Evolutionary conservation across 1,284 basidiomycete genomes (phyloP).

Genomic region (Sphaerobolus stellatus): DNA sequence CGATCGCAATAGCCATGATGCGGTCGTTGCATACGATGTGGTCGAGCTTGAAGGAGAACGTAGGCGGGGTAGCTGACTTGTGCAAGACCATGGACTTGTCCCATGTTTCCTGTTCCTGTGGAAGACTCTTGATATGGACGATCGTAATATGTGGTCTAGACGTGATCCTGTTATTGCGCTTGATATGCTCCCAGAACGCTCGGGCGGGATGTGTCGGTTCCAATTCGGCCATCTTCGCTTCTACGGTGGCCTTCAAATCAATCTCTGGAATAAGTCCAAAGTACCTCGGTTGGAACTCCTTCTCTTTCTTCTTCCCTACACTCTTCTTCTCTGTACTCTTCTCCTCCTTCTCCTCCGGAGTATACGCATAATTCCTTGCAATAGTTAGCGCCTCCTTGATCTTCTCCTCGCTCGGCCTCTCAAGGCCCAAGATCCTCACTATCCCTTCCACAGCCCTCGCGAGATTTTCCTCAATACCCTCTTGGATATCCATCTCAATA

Average conservation of each 20-base stretch:
- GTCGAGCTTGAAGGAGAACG: constrained; percentile 63
- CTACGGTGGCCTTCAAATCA: constrained; percentile 53
- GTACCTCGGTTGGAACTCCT: constrained; percentile 56
- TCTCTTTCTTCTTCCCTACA: constrained; percentile 34
- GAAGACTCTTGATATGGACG: constrained; percentile 67
- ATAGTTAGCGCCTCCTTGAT: constrained; percentile 60
- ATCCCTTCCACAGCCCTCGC: constrained; percentile 60
- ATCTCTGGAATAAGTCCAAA: constrained; percentile 78
- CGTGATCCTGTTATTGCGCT: constrained; percentile 50
- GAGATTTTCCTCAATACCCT: constrained; percentile 56
- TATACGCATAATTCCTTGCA: constrained; percentile 47
- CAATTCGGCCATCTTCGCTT: constrained; percentile 31
- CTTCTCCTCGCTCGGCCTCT: constrained; percentile 52
- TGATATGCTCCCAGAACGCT: constrained; percentile 53
- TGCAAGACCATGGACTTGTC: constrained; percentile 56
- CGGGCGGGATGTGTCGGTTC: constrained; percentile 31
- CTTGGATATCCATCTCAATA: constrained; percentile 65
- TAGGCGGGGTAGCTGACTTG: constrained; percentile 41
- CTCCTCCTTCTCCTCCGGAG: constrained; percentile 28
- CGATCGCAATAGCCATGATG: constrained; percentile 77
- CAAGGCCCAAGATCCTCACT: constrained; percentile 49
- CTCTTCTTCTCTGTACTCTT: too few relatives aligned
- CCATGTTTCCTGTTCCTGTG: constrained; percentile 60
- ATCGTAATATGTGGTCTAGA: constrained; percentile 83
- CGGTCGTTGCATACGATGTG: constrained; percentile 75